Base-by-base conservation (phyloP, 805 yeast species). In the Debaryomyces tyrocola region DNA sequence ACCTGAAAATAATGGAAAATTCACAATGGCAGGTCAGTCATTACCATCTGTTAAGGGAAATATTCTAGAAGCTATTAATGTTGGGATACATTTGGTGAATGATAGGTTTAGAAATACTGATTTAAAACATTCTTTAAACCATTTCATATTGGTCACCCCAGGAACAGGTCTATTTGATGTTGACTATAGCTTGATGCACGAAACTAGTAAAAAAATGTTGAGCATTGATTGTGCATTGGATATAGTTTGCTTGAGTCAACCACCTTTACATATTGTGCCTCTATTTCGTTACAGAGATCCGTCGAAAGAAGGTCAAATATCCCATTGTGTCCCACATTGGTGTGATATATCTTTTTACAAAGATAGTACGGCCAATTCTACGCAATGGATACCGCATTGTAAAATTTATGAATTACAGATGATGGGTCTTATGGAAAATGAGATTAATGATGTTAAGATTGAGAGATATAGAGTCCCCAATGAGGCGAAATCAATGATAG, bases 391-490 rank as follows among this genome's bases (percentile, higher is more conserved):
- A n/a, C 97, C 99, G 0, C 74, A 94, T 31, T 90, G 97, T 64
- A 90, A 89, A 57, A 91, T 94, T 42, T 92, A 94, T 63, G 98
- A 92, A 58, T 67, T 94, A 15, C 98, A 94, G 63, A 94, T 94
- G 97, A 92, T 92, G 95, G 98, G 98, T 0, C 79, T 94, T 6
- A 90, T 92, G 85, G 98, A 92, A 57, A 89, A 88, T 56, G 97
- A 94, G 58, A 72, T 84, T 47, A 82, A 83, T 52, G 81, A 85
- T 10, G 79, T 86, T 6, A 79, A 83, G 7, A 78, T 91, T 9
- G 84, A 83, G 14, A 77, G 84, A 42, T 66, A 90, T 42, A 75
- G 71, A 10, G 56, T 56, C 50, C 63, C 50, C 41, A 58, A 38
- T 46, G 59, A 51, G 20, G 60, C 68, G 4, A 62, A 61, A 41